These are phyloP conservation scores for Wolfiporia cocos DNA, from an alignment of 1,284 basidiomycete species.

Conservation along the genomic window DNA sequence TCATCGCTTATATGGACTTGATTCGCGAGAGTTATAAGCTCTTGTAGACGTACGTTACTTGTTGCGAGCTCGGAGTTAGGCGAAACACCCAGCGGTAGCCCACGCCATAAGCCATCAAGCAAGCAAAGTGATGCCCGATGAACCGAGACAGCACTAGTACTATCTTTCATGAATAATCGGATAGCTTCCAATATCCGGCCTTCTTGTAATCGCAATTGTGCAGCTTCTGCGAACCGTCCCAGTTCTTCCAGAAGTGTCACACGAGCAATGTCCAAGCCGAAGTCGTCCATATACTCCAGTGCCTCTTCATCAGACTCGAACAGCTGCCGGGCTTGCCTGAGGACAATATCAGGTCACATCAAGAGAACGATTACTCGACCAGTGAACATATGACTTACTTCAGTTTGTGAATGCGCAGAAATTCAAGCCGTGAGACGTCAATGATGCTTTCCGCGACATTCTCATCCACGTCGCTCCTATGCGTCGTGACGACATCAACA, in stretches of 20 bases:
- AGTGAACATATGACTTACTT: slow-evolving; percentile 35
- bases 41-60: slow-evolving; percentile 6
- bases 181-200: slow-evolving; percentile 46
- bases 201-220: slow-evolving; percentile 46
- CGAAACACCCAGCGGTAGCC: slow-evolving; percentile 21
- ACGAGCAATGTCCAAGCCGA: slow-evolving; percentile 46
- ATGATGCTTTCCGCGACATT: slow-evolving; percentile 35
- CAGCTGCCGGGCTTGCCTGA: slow-evolving; percentile 40
- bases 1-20: slow-evolving; percentile 1
- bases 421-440: slow-evolving; percentile 45
- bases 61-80: slow-evolving; percentile 7
- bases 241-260: slow-evolving; percentile 42
- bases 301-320: slow-evolving; percentile 49
- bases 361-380: background rate
- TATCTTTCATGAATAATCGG: slow-evolving; percentile 35
- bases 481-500: slow-evolving; percentile 36
- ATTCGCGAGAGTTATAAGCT: slow-evolving; percentile 10
- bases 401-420: slow-evolving; percentile 37
- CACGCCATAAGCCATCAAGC: slow-evolving; percentile 23
- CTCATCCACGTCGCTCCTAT: slow-evolving; percentile 27
- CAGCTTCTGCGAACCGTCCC: slow-evolving; percentile 44
- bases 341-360: background rate
- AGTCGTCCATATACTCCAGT: slow-evolving; percentile 52
- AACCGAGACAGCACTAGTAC: slow-evolving; percentile 8
- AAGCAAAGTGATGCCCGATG: slow-evolving; percentile 17